Evolutionary conservation across 768 basidiomycete species (phyloP).

Genomic region (Leccinum ochraceum): DNA sequence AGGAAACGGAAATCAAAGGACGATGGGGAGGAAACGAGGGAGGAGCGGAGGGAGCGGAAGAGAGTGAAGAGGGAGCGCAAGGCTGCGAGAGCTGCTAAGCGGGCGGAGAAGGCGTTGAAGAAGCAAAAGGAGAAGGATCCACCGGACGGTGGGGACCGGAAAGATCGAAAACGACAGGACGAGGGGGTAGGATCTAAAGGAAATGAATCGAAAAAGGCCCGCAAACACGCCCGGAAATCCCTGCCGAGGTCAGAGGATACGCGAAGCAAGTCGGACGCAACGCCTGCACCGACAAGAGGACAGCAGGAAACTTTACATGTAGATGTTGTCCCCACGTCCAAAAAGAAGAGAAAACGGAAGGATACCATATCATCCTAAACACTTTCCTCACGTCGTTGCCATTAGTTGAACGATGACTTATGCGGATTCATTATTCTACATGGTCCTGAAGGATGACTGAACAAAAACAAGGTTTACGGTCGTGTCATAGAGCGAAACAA

Average conservation of each 20-base stretch:
- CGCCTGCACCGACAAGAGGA: neutral
- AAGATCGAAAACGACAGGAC: neutral
- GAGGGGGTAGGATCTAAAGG: neutral
- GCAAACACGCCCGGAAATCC: slow-evolving; percentile 10
- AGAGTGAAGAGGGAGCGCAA: slow-evolving; percentile 25
- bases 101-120: slow-evolving; percentile 2
- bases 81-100: slow-evolving; percentile 19
- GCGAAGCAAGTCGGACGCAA: neutral
- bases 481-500: slow-evolving; percentile 14
- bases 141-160: neutral
- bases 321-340: slow-evolving; percentile 1
- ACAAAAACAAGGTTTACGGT: slow-evolving; percentile 14
- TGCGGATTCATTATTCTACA: slow-evolving; percentile 28
- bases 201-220: slow-evolving; percentile 9
- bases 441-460: slow-evolving; percentile 19
- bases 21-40: slow-evolving; percentile 16
- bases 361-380: slow-evolving; percentile 15
- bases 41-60: slow-evolving; percentile 26
- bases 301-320: slow-evolving; percentile 9
- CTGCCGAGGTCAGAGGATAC: slow-evolving; percentile 9
- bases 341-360: slow-evolving; percentile 27
- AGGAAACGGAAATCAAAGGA: slow-evolving; percentile 16
- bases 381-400: neutral
- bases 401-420: slow-evolving; percentile 10
- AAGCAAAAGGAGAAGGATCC: neutral